Conservation (phyloP, 208 protist genomes). For the Leishmania gerbilli region DNA sequence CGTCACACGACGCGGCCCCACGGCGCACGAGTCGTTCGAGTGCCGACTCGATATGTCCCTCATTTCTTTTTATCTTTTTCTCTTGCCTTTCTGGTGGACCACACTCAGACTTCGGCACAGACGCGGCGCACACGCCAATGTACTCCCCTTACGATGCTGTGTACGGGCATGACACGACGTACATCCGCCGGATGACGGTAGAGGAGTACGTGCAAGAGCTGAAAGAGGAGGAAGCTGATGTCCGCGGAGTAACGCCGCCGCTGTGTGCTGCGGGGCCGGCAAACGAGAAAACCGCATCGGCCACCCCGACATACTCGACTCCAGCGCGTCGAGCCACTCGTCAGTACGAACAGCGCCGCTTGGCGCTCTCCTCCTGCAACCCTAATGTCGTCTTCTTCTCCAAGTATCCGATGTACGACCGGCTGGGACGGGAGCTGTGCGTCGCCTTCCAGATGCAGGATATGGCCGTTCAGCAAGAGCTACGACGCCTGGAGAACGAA, state of each 20-base stretch:
- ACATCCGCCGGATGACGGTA: conserved; percentile 62
- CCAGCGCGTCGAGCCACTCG: background rate
- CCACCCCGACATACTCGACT: background rate
- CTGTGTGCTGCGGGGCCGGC: background rate
- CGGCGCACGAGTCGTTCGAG: background rate
- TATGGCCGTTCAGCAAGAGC: conserved; percentile 67
- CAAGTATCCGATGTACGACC: conserved; percentile 77
- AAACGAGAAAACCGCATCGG: conserved; percentile 1
- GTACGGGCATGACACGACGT: conserved; percentile 73
- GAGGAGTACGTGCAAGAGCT: conserved; percentile 69
- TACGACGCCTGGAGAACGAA: conserved; percentile 41
- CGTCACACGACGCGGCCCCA: background rate
- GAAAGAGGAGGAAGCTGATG: conserved; percentile 41
- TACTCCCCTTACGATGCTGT: conserved; percentile 72
- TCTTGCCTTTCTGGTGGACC: background rate
- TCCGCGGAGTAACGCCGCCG: conserved; percentile 8
- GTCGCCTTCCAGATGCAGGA: conserved; percentile 82
- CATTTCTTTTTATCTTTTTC: background rate
- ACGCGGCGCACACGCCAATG: conserved; percentile 14
- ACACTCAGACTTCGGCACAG: background rate
- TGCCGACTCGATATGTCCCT: background rate
- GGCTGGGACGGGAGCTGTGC: conserved; percentile 74
- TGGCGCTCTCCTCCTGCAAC: conserved; percentile 59
- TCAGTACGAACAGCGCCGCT: conserved; percentile 42
- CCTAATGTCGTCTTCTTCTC: conserved; percentile 69